Evolutionary conservation across 1,139 yeast species (phyloP).

Genomic region (Suhomyces taliae): DNA sequence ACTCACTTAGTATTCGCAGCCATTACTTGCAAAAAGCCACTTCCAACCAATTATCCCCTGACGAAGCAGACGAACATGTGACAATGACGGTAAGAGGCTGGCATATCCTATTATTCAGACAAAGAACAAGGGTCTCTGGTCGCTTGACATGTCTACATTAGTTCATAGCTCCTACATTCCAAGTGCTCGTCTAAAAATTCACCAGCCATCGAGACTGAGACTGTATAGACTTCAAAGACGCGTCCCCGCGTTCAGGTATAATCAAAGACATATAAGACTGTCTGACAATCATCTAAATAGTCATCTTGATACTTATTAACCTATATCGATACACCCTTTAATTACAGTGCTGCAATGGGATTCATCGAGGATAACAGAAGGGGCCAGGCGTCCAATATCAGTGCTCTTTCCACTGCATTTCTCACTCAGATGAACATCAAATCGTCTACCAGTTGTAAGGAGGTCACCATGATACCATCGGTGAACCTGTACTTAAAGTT

Average conservation of each 20-base stretch:
- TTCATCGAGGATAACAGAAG: conserved; percentile 3
- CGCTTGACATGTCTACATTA: neutral
- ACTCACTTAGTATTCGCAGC: no score
- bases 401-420: conserved; percentile 5
- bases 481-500: conserved; percentile 7
- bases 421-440: conserved; percentile 4
- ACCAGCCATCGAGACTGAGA: neutral
- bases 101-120: no score
- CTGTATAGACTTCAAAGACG: neutral
- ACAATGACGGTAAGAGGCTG: no score
- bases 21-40: no score
- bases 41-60: no score
- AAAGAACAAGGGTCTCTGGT: neutral
- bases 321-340: neutral
- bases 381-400: conserved; percentile 4
- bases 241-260: neutral
- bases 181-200: neutral
- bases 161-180: neutral
- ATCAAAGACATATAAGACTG: neutral
- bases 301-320: no score
- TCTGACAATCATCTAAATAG: no score
- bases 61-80: no score
- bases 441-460: conserved; percentile 4
- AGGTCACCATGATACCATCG: conserved; percentile 9
- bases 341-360: neutral